phyloP scores from a whole-genome alignment of 1,139 yeast species.

The Suhomyces ambrosiae region DNA sequence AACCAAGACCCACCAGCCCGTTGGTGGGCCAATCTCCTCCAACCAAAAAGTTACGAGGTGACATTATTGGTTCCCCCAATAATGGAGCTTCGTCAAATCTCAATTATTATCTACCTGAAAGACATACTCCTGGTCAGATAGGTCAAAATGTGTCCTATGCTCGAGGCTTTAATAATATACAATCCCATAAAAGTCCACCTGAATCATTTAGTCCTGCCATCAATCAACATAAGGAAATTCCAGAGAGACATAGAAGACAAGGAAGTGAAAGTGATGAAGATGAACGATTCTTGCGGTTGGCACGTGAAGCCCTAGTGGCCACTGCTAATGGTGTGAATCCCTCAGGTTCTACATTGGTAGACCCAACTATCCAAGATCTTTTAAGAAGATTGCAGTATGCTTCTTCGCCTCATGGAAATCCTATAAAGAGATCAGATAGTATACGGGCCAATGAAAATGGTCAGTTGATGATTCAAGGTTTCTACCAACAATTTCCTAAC shows the following conservation, averaged over 20 bases:
- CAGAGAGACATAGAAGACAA: slow-evolving; percentile 2
- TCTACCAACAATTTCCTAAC: slow-evolving; percentile 47
- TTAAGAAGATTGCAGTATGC: slow-evolving; percentile 55
- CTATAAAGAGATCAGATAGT: slow-evolving; percentile 38
- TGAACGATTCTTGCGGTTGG: slow-evolving; percentile 42
- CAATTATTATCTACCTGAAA: slow-evolving; percentile 11
- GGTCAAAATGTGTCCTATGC: slow-evolving; percentile 13
- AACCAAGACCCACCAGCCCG: slow-evolving; percentile 19
- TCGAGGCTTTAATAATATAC: slow-evolving; percentile 8
- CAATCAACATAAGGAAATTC: slow-evolving; percentile 1
- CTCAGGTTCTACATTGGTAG: slow-evolving; percentile 33
- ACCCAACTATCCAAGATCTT: slow-evolving; percentile 57
- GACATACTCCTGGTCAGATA: slow-evolving; percentile 13
- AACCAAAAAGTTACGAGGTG: slow-evolving; percentile 11
- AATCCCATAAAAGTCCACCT: slow-evolving; percentile 2
- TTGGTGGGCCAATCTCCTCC: slow-evolving; percentile 15
- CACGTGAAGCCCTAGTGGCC: slow-evolving; percentile 50
- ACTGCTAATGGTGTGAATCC: slow-evolving; percentile 40
- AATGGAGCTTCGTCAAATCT: slow-evolving; percentile 1
- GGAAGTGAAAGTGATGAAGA: slow-evolving; percentile 36
- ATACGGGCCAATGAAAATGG: slow-evolving; percentile 46
- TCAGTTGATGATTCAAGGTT: slow-evolving; percentile 46
- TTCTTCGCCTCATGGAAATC: slow-evolving; percentile 54
- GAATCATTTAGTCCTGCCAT: slow-evolving; percentile 2
- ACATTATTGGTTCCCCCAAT: slow-evolving; percentile 3